Percentiles rank a stretch among this genome's conserved stretches.
These are phyloP conservation scores for Buddleja alternifolia DNA, from an alignment of 257 asterid species.

Conservation along the genomic window DNA sequence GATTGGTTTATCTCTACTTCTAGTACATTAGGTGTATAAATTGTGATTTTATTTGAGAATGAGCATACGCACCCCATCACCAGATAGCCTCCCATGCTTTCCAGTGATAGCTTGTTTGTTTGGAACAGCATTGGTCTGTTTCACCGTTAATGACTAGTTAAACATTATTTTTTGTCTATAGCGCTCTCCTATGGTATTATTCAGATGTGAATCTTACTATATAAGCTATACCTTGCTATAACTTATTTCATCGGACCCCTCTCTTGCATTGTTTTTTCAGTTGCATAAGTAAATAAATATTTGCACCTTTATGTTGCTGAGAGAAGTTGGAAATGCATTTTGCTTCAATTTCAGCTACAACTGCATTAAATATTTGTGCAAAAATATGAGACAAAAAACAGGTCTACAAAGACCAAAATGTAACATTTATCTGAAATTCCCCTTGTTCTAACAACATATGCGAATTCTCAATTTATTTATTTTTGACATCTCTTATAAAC, in stretches of 20 bases:
- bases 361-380: too few species aligned
- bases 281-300: too few species aligned
- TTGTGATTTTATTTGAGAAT: not conserved
- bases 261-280: not conserved
- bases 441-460: not conserved
- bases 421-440: too few species aligned
- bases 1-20: not conserved
- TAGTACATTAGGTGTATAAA: not conserved
- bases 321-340: too few species aligned
- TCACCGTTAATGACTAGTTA: not conserved
- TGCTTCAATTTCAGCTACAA: too few species aligned
- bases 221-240: not conserved
- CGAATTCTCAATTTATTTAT: not conserved
- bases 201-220: not conserved
- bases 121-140: not conserved
- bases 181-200: not conserved
- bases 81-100: not conserved
- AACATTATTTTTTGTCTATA: not conserved
- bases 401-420: too few species aligned
- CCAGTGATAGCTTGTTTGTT: not conserved
- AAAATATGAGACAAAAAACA: too few species aligned
- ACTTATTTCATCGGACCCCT: not conserved
- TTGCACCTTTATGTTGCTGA: too few species aligned
- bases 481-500: slow-evolving; percentile 14
- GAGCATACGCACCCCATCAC: not conserved